Conservation (phyloP, 768 basidiomycete species). For the Thelephora ganbajun region DNA sequence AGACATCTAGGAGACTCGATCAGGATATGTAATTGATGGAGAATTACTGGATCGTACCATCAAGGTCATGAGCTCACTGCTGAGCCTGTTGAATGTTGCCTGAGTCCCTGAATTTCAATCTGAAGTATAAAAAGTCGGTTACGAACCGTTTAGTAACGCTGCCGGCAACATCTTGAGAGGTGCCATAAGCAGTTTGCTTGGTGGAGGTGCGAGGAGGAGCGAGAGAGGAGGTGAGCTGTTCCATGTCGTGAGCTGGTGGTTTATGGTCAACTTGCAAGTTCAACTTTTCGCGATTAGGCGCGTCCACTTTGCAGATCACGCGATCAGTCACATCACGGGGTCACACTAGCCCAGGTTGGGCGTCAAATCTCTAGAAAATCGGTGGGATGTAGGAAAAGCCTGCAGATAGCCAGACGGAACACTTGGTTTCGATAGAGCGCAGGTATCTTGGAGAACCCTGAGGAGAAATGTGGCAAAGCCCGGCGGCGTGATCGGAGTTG, state of each 20-base stretch:
- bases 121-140: not conserved
- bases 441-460: too few species aligned
- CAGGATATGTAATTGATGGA: not conserved
- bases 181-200: conserved; percentile 42
- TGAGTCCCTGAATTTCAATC: conserved; percentile 1
- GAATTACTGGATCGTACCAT: conserved; percentile 40
- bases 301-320: too few species aligned
- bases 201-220: conserved; percentile 41
- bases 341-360: too few species aligned
- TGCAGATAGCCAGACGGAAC: too few species aligned
- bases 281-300: too few species aligned
- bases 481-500: too few species aligned
- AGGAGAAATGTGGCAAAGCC: too few species aligned
- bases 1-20: conserved; percentile 46
- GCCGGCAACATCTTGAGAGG: conserved; percentile 45
- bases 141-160: conserved; percentile 75
- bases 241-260: conserved; percentile 28
- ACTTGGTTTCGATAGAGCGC: too few species aligned
- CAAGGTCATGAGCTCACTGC: conserved; percentile 77
- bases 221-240: conserved; percentile 55
- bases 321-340: too few species aligned
- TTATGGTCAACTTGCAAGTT: not conserved
- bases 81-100: conserved; percentile 31
- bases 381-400: too few species aligned
- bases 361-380: too few species aligned